phyloP scores from a whole-genome alignment of 2,329 filamentous ascomycete species.

The Sporothrix variecibatus region DNA sequence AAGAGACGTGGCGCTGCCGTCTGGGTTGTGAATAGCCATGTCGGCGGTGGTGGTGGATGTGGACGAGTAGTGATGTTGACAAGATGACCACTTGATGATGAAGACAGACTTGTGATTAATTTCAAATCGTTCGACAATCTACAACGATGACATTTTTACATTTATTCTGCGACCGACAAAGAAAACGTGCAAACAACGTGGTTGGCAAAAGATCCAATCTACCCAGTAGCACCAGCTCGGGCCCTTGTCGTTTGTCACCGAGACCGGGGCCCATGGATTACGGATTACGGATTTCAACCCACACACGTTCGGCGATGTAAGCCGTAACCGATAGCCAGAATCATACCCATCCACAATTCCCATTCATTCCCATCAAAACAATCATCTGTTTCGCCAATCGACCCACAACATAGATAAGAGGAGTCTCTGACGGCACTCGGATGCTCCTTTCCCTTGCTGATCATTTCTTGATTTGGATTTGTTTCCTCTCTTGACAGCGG shows the following conservation, averaged over 20 bases:
- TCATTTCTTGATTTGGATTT: neutral
- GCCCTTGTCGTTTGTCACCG: neutral
- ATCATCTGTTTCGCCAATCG: neutral
- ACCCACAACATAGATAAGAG: neutral
- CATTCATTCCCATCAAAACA: neutral
- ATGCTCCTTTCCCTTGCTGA: neutral
- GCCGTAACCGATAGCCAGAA: neutral
- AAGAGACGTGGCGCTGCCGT: conserved; percentile 20
- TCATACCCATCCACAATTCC: neutral
- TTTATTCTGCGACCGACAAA: neutral
- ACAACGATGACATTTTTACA: neutral
- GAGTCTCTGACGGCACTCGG: neutral
- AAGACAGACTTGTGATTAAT: neutral
- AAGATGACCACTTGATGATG: neutral
- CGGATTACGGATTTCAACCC: neutral
- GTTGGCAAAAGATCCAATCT: neutral
- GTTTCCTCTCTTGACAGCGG: neutral
- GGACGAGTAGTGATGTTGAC: neutral
- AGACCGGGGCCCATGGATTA: neutral
- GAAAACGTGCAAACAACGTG: neutral
- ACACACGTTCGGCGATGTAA: neutral
- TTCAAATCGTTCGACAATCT: neutral
- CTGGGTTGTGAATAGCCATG: conserved; percentile 19
- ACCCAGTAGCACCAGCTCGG: neutral
- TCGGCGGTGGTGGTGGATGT: neutral